These are phyloP conservation scores for Psilocybe sp. DNA, from an alignment of 768 basidiomycete genomes.

Conservation along the genomic window DNA sequence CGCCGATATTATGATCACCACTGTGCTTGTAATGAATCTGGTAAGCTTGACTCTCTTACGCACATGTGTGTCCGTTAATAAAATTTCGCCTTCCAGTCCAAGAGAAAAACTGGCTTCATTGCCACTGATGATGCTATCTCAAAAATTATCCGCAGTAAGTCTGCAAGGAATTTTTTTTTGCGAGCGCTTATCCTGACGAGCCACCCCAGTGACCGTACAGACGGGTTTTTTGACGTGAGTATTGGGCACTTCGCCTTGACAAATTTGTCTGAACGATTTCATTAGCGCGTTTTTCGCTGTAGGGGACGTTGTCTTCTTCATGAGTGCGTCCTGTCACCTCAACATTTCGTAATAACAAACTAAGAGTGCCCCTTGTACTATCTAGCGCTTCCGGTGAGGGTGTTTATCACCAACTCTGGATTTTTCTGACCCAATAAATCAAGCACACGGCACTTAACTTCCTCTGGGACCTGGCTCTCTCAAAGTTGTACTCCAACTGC, in stretches of 20 bases:
- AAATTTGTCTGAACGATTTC: not conserved
- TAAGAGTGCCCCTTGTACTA: not conserved
- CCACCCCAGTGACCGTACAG: slow-evolving; percentile 35
- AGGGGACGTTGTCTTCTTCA: slow-evolving; percentile 42
- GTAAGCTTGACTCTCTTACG: slow-evolving; percentile 19
- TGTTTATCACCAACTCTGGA: not conserved
- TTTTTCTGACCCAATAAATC: not conserved
- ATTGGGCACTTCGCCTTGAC: not conserved
- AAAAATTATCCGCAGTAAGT: slow-evolving; percentile 31
- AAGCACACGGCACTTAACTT: slow-evolving; percentile 51
- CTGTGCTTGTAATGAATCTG: slow-evolving; percentile 34
- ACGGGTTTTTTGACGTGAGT: slow-evolving; percentile 44
- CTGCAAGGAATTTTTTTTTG: too few relatives aligned
- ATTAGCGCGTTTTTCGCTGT: slow-evolving; percentile 36
- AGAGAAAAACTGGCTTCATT: slow-evolving; percentile 38
- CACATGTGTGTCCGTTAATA: not conserved
- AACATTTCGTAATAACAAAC: not conserved
- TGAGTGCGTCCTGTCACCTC: slow-evolving; percentile 28
- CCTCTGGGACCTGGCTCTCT: slow-evolving; percentile 45
- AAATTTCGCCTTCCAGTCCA: slow-evolving; percentile 21
- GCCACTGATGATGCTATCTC: slow-evolving; percentile 40
- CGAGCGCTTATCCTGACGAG: not conserved
- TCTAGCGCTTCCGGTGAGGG: slow-evolving; percentile 33
- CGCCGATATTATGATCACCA: slow-evolving; percentile 40
- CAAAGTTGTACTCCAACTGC: slow-evolving; percentile 48